Conservation (phyloP, 306 rosid genomes). For the Prinsepia uniflora region DNA sequence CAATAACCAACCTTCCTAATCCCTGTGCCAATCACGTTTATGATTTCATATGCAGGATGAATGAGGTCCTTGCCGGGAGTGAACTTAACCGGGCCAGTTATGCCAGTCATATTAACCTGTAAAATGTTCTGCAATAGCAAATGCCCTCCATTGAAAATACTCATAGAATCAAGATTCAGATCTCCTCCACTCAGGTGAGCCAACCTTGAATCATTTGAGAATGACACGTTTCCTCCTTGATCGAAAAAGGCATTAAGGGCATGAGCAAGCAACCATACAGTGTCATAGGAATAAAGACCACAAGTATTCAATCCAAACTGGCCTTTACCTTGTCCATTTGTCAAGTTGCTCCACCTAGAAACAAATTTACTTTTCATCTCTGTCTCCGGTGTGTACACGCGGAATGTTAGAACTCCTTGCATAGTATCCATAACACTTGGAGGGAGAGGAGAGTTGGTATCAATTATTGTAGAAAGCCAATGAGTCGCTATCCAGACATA, state of each 20-base stretch:
- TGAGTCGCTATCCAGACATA: conserved; percentile 85
- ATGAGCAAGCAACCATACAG: conserved; percentile 78
- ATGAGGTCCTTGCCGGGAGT: conserved; percentile 51
- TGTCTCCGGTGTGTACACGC: conserved; percentile 65
- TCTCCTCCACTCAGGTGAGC: conserved; percentile 23
- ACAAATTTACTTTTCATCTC: conserved; percentile 55
- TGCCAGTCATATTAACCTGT: conserved; percentile 63
- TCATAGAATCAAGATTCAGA: conserved; percentile 67
- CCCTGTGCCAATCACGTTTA: conserved; percentile 76
- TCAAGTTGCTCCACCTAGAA: conserved; percentile 74
- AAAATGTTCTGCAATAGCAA: conserved; percentile 46
- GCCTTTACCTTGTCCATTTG: conserved; percentile 32
- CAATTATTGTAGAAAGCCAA: conserved; percentile 65
- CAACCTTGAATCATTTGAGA: conserved; percentile 62
- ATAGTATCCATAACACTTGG: conserved; percentile 42
- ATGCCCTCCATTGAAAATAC: conserved; percentile 61
- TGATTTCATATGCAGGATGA: conserved; percentile 69
- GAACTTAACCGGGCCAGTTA: conserved; percentile 61
- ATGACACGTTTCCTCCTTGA: conserved; percentile 62
- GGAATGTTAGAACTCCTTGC: conserved; percentile 74
- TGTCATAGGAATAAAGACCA: conserved; percentile 76
- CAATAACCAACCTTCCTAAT: conserved; percentile 76
- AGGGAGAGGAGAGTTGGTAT: conserved; percentile 45
- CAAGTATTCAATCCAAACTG: conserved; percentile 48
- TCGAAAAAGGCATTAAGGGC: conserved; percentile 71